Base-by-base conservation (phyloP, 352 stramenopile genomes). In the Blastocystis hominis region DNA sequence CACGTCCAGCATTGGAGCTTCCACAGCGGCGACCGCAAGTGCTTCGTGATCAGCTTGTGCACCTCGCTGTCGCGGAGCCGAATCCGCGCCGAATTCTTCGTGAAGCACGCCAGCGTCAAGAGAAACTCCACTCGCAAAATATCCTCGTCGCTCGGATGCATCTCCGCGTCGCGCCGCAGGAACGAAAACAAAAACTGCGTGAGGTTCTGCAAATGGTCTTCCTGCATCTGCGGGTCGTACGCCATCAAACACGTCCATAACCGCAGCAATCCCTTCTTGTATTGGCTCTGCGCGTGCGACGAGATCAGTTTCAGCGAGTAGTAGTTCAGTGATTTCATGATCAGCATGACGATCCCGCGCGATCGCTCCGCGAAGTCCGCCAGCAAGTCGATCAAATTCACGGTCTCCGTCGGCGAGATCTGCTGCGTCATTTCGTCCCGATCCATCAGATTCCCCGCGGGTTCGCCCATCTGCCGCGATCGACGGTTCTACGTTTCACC, bases 361-460 rank as follows among this genome's bases (percentile, higher is more conserved):
- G 44, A 66, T 36, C 72, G 50, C 24, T 84, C 72, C 9, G 72
- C 72, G 36, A 84, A 84, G 50, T 84, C 72, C 9, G 72, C 72
- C 1, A 84, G 34, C 10, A 84, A 1, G 3, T 84, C 72, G 30
- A 84, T 24, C n/a, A 46, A 46, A 34, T 84, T 84, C 13, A 84
- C n/a, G 10, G 72, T 66, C n/a, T 84, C 47, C 7, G 17, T 47
- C 13, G n/a, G 47, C 3, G 72, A 68, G 46, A 84, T 34, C 5
- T 84, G 72, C 72, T 84, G 72, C 20, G 72, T 68, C 72, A 84
- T 84, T 36, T 84, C 72, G 44, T 68, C 72, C 38, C 72, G 24
- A 30, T 30, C 24, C 24, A 30, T 30, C 24, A 30, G 24, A 30
- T 30, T 30, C 24, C 24, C 24, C 24, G 24, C 24, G 24, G 24